Base-by-base conservation (phyloP, 371 early-diverging fungal species). In the Mortierella polycephala region DNA sequence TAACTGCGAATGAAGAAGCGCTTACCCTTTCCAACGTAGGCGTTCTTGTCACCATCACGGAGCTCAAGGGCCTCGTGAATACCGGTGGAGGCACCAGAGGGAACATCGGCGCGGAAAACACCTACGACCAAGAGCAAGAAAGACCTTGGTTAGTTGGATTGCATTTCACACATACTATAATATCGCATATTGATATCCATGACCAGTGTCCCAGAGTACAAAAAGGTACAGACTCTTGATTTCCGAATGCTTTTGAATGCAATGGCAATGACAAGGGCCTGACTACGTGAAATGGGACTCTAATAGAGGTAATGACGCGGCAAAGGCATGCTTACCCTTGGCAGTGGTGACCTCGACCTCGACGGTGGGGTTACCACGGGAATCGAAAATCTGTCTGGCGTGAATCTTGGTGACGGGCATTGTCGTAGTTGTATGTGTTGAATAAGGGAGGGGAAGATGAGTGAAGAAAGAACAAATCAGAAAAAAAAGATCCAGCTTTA, bases 71-170 rank as follows among this genome's bases (percentile, higher is more conserved):
- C 99, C 88, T 99, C 99, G 85, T 99, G 95, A 76, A 98, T 88
- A 77, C 99, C 99, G 55, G 99, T 99, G 56, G 99, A 99, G 55
- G 99, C 99, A 74, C 99, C 99, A 69, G 98, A 97, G 62, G 99
- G 99, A 45, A 99, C 99, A 69, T 95, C 98, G 55, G 98, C 96
- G 71, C 97, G 94, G 92, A 96, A 96, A 68, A 93, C 84, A 73
- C 89, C 84, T 84, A 51, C 23, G 46, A 42, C 11, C 4, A 21
- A 5, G 51, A 18, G 18, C 51, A 30, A 54, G 30, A 30, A 30
- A 30, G 30, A 30, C 30, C 4, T 2, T 30, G 4, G 30, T 30
- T 30, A 30, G 30, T 30, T 30, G 30, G 30, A 4, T 4, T 30
- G 30, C 30, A 30, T 30, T 30, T 30, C 30, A 30, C 30, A 30